Base-by-base conservation (phyloP, 2,329 filamentous ascomycete genomes). In the Penicillium sp. region DNA sequence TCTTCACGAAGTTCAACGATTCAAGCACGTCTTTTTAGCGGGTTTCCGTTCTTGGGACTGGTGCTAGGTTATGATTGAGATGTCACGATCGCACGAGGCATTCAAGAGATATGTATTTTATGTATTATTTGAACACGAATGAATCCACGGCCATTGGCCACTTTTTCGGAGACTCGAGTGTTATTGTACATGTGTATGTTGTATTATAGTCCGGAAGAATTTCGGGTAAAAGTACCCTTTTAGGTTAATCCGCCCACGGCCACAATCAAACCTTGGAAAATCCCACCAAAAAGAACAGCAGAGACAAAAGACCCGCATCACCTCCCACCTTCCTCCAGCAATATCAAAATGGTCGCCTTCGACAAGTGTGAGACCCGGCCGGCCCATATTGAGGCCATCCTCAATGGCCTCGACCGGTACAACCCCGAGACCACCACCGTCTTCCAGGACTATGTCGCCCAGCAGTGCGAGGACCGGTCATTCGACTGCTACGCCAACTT, bases 401-500 rank as follows among this genome's bases (percentile, higher is more conserved):
- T 99, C 74, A 96, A 93, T 79, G 93, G 94, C 68, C 90, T 99
- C 64, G 94, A 99, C 79, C 86, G 94, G 72, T 99, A 99, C 82
- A 99, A 99, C 79, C 94, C 94, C 41, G 94, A 99, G 82, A 96
- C 94, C 50, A 96, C 95, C 49, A 85, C 86, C 61, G 84, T 90
- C 65, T 94, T 99, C 77, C 93, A 99, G 83, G 89, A 91, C 76
- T 99, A 99, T 79, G 88, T 99, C 62, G 84, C 85, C 72, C 87
- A 92, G 78, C 94, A 99, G 81, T 99, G 94, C 82, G 93, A 97
- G 79, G 87, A 90, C 77, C 89, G 92, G 79, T 92, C 89, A 68
- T 92, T 91, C 79, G 94, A 99, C 79, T 91, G 89, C 82, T 97
- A 97, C 79, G 92, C 94, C 70, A 99, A 97, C 81, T 82, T 97